Percentiles rank a stretch among this genome's conserved stretches.
Conservation (phyloP, 305 asterid species). For the Fraxinus latifolia region DNA sequence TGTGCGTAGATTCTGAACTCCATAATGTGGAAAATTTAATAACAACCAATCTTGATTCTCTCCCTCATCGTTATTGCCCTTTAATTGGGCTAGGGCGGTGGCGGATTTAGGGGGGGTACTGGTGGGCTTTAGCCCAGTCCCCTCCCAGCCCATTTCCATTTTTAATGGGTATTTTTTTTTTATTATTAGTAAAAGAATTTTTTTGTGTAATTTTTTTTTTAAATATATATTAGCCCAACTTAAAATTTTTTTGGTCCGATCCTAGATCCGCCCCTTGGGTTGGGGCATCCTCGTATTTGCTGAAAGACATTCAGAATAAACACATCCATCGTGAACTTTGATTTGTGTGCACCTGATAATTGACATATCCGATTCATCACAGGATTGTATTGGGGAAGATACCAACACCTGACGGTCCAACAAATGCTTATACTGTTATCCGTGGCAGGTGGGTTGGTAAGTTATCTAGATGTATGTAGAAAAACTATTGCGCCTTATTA, state of each 20-base stretch:
- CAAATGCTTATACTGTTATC: slow-evolving; percentile 72
- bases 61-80: slow-evolving; percentile 14
- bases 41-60: slow-evolving; percentile 18
- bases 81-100: background rate
- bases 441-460: slow-evolving; percentile 94
- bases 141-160: background rate
- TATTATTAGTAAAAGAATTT: too few relatives aligned
- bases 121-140: background rate
- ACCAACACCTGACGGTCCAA: slow-evolving; percentile 82
- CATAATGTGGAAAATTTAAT: slow-evolving; percentile 15
- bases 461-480: slow-evolving; percentile 45
- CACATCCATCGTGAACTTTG: slow-evolving; percentile 36
- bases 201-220: background rate
- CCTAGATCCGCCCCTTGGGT: background rate
- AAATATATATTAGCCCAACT: background rate
- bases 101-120: background rate
- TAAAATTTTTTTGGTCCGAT: background rate
- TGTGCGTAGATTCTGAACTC: slow-evolving; percentile 8
- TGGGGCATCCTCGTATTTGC: slow-evolving; percentile 24
- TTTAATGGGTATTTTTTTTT: background rate
- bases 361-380: slow-evolving; percentile 71
- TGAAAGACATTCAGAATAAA: slow-evolving; percentile 30
- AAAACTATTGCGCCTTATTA: slow-evolving; percentile 26
- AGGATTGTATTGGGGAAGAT: slow-evolving; percentile 97
- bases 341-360: slow-evolving; percentile 51